Evolutionary conservation across 192 early-diverging fungal genomes (phyloP), one percentile per base, ranked within the genome.

Genomic region (Backusella sp.): DNA sequence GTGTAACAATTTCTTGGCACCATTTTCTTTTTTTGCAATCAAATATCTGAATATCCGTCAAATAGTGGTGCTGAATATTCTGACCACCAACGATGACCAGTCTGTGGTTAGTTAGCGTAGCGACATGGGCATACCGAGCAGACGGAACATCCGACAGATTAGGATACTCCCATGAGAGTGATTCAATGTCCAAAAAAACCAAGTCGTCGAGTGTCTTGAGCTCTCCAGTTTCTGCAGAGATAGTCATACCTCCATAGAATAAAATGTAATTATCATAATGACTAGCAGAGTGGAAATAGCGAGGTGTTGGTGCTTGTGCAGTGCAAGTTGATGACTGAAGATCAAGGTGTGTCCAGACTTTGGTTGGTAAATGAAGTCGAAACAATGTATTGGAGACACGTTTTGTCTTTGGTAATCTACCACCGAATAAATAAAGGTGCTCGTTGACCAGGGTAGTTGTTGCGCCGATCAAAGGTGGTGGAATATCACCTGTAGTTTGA

Each of bases 231-330:
- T 84, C 73, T 80, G 85, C 84, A 0, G 90, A 90, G 82, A 85
- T 82, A 0, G 90, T 89, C 92, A 94, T 94, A 12, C 93, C 93
- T 52, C 93, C 93, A 83, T 91, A 94, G 52, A 91, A 89, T 9
- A 93, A 80, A 39, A 94, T 86, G 67, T 85, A 79, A 66, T 90
- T 89, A 32, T 71, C 15, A 77, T 86, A 81, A 73, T 91, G 91
- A 52, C 85, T 83, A 49, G 90, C 87, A 21, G 93, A 91, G 79
- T 94, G 93, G 77, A 94, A 94, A 71, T 92, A 93, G 26, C 93
- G 85, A 36, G 90, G 82, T 32, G 79, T 79, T 11, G 87, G 87
- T 19, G 82, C 77, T 6, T 39, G 44, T n/a, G 76, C 39, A 35
- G 67, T 66, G 46, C 5, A 49, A 19, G 17, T 19, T 49, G 56